Base-by-base conservation (phyloP, 208 protist genomes). In the Trypanosomatidae sp. region DNA sequence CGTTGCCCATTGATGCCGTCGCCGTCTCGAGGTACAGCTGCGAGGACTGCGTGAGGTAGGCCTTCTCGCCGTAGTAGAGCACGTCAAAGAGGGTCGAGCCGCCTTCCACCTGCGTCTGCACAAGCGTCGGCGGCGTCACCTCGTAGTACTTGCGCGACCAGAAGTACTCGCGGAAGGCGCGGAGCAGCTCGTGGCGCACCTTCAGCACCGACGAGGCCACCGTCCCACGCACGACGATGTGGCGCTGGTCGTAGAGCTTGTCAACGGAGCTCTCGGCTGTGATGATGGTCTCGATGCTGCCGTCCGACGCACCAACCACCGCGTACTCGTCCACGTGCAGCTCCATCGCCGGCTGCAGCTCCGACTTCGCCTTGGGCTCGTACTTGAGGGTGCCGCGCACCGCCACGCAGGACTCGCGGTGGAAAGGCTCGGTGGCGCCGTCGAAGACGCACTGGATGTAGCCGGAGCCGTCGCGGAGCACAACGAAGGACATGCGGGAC, bases 11-110 rank as follows among this genome's bases (percentile, higher is more conserved):
- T 7, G 98, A 90, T 58, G 98, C 84, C 43, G 98, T 94, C 62
- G 89, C 86, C 9, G 98, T 99, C 82, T 99, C 99, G 15, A 99
- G 87, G 83, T 99, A 99, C 3, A 99, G 93, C 91, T 99, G 99
- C 30, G 96, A 99, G 5, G 98, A 99, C 86, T 99, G 98, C 41
- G 99, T 99, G 19, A 99, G 83, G 80, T 99, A 99, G 5, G 99
- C 98, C 56, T 88, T 93, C 83, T 99, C 89, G 56, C 97, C 98
- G 79, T 98, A 99, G 87, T 99, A 99, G 72, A 99, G 80, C 9
- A 99, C 73, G n/a, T 98, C 96, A 81, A 99, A 99, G 10, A 99
- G 85, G 12, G 98, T 99, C 41, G 96, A 98, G 55, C 98, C 98
- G 74, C 99, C 99, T 80, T 99, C 99, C 80, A 94, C 97, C 82